A percentile compares a stretch with the other conserved stretches of the same genome.
Conservation (phyloP, 495 filamentous ascomycete species). For the Lentithecium fluviatile region DNA sequence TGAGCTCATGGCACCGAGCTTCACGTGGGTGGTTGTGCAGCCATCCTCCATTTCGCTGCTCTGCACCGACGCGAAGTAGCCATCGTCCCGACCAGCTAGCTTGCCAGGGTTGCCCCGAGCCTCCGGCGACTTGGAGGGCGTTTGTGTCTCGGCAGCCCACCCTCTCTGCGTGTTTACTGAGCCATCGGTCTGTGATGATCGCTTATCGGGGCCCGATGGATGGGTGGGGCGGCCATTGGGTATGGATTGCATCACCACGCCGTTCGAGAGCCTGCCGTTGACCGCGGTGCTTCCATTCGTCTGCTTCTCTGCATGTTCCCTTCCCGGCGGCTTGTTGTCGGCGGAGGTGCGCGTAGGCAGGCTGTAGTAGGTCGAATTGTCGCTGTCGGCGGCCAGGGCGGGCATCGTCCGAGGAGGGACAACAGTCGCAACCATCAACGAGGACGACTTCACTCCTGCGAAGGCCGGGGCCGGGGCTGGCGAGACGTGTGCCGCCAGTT, state of each 20-base stretch:
- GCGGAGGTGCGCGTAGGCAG: constrained; percentile 18
- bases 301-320: constrained; percentile 21
- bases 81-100: constrained; percentile 21
- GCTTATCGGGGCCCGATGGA: constrained; percentile 14
- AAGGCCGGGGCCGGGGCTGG: constrained; percentile 2
- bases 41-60: constrained; percentile 26
- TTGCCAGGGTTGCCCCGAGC: constrained; percentile 20
- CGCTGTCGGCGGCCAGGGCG: constrained; percentile 34
- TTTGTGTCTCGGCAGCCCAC: constrained; percentile 10
- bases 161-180: constrained; percentile 9
- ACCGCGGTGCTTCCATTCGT: constrained; percentile 31
- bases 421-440: constrained; percentile 1
- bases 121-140: constrained; percentile 17
- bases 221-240: constrained; percentile 30
- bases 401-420: constrained; percentile 34
- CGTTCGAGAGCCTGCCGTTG: constrained; percentile 33
- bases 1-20: constrained; percentile 13
- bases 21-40: constrained; percentile 30
- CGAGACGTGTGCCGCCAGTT: neutral
- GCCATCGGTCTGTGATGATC: constrained; percentile 9
- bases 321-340: constrained; percentile 15
- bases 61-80: constrained; percentile 32
- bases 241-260: constrained; percentile 20
- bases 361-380: constrained; percentile 21
- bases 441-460: constrained; percentile 17